phyloP scores from a whole-genome alignment of 2,329 filamentous ascomycete species.

The Botrytis cinerea region DNA sequence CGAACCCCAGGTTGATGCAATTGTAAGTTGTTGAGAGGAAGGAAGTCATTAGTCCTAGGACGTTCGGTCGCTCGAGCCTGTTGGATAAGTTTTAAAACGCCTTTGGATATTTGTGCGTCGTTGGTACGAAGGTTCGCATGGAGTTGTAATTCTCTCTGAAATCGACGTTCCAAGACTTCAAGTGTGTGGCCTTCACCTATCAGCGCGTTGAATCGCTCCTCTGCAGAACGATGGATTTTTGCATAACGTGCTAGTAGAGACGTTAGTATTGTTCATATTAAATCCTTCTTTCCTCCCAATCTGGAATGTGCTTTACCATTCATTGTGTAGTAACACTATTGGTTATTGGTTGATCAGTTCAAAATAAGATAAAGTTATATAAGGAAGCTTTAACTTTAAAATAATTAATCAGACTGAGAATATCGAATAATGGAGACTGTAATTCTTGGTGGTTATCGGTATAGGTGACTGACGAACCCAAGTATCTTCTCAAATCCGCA shows the following conservation, averaged over 20 bases:
- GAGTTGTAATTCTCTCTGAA: not conserved
- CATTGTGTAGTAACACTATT: not conserved
- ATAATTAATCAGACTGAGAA: too few species aligned
- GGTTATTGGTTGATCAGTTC: not conserved
- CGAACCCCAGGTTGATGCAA: too few species aligned
- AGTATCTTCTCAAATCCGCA: not conserved
- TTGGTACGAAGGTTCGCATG: not conserved
- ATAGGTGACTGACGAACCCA: not conserved
- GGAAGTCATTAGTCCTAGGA: not conserved
- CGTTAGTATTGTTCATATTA: not conserved
- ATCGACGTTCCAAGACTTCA: not conserved
- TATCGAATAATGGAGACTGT: not conserved
- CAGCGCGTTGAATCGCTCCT: not conserved
- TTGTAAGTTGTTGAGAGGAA: not conserved
- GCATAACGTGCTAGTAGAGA: not conserved
- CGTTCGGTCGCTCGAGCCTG: not conserved
- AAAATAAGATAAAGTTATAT: not conserved
- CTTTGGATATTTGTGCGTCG: not conserved
- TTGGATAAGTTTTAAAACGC: not conserved
- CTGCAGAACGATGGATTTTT: not conserved
- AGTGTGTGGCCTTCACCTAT: not conserved
- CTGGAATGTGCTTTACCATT: not conserved
- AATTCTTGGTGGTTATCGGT: not conserved
- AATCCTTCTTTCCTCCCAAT: not conserved
- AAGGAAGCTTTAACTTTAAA: not conserved